Evolutionary conservation across 164 flowering plant genomes (phyloP).

Genomic region (Aristolochia fimbriata): DNA sequence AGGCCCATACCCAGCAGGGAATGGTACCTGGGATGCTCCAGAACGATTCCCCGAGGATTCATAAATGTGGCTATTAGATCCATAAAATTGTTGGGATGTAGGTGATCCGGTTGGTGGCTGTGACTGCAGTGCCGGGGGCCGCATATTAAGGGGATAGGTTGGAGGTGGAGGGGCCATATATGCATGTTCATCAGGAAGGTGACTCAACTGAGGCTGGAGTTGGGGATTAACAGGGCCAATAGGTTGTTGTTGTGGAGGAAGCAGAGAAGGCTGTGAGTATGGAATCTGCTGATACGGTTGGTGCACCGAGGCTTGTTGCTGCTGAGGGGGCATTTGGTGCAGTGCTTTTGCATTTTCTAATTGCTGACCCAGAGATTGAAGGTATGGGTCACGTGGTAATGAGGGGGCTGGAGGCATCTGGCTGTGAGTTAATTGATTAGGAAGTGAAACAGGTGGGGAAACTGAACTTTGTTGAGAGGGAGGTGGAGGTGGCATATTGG

Average conservation of each 20-base stretch:
- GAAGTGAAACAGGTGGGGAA: constrained; percentile 17
- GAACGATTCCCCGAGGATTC: constrained; percentile 41
- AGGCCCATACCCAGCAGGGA: constrained; percentile 32
- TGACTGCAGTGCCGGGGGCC: constrained; percentile 29
- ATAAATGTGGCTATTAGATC: constrained; percentile 33
- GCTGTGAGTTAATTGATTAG: constrained; percentile 30
- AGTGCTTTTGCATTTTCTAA: constrained; percentile 50
- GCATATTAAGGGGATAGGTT: constrained; percentile 43
- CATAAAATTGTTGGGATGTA: constrained; percentile 45
- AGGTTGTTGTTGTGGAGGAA: constrained; percentile 35
- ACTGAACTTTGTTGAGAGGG: constrained; percentile 16
- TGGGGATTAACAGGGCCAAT: constrained; percentile 26
- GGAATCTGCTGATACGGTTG: constrained; percentile 10
- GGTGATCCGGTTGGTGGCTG: constrained; percentile 36
- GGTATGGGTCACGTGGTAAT: constrained; percentile 36
- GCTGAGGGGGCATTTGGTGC: constrained; percentile 45
- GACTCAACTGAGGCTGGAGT: constrained; percentile 34
- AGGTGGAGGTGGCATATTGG: constrained; percentile 8
- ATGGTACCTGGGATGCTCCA: constrained; percentile 30
- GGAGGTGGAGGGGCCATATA: constrained; percentile 34
- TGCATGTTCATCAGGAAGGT: constrained; percentile 58
- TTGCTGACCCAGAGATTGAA: constrained; percentile 34
- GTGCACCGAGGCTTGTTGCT: constrained; percentile 24
- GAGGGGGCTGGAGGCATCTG: constrained; percentile 29
- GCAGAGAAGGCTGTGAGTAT: constrained; percentile 41